Evolutionary conservation across 2,329 filamentous ascomycete species (phyloP).

Genomic region (Beauveria varroae): DNA sequence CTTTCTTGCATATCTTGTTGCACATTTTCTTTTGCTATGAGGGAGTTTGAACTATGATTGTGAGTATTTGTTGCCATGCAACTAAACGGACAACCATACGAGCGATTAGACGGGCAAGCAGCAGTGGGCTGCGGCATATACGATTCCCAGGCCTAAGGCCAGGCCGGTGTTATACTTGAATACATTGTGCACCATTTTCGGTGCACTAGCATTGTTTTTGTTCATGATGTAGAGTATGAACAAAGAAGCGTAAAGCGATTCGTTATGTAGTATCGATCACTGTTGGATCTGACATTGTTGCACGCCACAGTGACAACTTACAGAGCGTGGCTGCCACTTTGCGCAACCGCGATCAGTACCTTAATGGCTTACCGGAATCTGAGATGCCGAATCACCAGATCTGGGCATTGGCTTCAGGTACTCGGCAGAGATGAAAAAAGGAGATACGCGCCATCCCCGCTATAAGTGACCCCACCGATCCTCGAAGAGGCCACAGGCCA

Average conservation of each 20-base stretch:
- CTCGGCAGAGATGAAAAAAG: neutral
- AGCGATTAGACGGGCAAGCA: neutral
- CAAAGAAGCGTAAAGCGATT: neutral
- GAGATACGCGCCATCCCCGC: neutral
- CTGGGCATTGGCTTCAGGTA: neutral
- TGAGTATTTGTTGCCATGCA: neutral
- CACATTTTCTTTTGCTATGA: neutral
- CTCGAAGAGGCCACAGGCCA: neutral
- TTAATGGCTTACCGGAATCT: neutral
- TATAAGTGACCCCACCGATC: neutral
- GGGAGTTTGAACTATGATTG: neutral
- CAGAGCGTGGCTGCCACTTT: neutral
- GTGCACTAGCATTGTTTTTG: neutral
- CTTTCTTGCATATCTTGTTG: neutral
- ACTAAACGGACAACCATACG: neutral
- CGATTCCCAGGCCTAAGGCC: neutral
- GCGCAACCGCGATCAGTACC: too few relatives aligned
- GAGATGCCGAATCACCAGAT: slow-evolving; percentile 2
- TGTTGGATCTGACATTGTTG: too few relatives aligned
- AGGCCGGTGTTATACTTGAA: neutral
- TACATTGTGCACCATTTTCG: neutral
- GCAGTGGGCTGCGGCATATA: slow-evolving; percentile 8
- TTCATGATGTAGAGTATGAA: neutral
- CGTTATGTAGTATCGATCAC: neutral
- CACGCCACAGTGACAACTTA: neutral